Evolutionary conservation across 441 rosid species (phyloP), one percentile per base, ranked within the genome.

Genomic region (Populus hybrid): DNA sequence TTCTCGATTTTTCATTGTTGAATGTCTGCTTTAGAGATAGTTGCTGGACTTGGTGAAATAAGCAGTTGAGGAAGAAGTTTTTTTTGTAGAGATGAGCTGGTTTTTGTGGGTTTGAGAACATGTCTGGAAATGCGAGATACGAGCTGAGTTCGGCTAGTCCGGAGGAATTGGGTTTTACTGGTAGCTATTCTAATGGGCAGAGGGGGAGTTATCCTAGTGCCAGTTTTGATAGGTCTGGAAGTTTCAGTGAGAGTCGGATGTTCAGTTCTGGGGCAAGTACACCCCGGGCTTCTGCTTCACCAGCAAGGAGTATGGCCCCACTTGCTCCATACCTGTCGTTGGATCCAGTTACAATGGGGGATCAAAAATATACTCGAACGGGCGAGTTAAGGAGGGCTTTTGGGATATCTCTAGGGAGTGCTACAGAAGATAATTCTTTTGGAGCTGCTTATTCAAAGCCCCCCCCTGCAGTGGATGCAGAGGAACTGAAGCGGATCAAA

Each of bases 401-500:
- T 36, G 91, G 90, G 68, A 78, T 85, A 72, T 76, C 91, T 53
- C 66, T 68, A 69, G 88, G 90, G 70, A 82, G 79, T 76, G 19
- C 76, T 4, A 30, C 78, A 7, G 91, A 83, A 73, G 91, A 88
- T 65, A 85, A 82, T 79, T 70, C 88, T 78, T 86, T 84, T 78
- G 87, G 88, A 76, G 85, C 87, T 67, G 84, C 84, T 75, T 84
- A 82, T 79, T 72, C 85, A 14, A 90, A 90, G 81, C 80, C 85
- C 70, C 75, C 85, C 71, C 82, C 84, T 73, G 81, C 86, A 19
- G 84, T 80, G 74, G 86, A 82, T 28, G 71, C 81, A 5, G 90
- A 87, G 83, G 94, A 90, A 71, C 79, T 90, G 73, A 89, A 83
- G 81, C 88, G 87, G 78, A 82, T 84, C 73, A 88, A 76, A 82